Conservation (phyloP, 768 basidiomycete genomes). For the Crepidotus variabilis region DNA sequence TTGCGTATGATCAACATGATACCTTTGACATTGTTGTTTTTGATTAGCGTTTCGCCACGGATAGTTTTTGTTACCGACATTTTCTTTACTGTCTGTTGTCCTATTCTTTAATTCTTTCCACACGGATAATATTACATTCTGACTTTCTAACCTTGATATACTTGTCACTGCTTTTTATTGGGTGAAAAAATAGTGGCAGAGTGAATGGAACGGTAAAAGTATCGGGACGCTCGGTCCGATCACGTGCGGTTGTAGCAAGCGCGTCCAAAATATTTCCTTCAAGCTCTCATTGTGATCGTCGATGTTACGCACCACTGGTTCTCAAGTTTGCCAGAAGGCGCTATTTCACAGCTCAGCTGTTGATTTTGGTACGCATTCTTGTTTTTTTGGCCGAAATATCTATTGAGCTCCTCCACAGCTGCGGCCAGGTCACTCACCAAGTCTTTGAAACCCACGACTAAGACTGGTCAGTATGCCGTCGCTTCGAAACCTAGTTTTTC, state of each 20-base stretch:
- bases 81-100: neutral
- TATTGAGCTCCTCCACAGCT: neutral
- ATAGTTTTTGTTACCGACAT: neutral
- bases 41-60: slow-evolving; percentile 2
- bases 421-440: neutral
- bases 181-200: too few relatives aligned
- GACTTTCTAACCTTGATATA: too few relatives aligned
- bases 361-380: neutral
- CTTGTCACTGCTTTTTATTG: too few relatives aligned
- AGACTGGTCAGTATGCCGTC: neutral
- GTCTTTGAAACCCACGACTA: neutral
- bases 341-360: neutral
- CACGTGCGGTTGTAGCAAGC: neutral
- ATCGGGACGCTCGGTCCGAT: neutral
- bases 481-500: neutral
- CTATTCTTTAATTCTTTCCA: neutral
- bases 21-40: neutral
- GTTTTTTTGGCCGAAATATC: too few relatives aligned
- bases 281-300: neutral
- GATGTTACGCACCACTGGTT: neutral
- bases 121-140: too few relatives aligned
- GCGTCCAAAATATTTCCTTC: neutral
- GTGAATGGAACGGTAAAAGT: too few relatives aligned
- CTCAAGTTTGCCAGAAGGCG: neutral
- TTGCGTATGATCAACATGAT: slow-evolving; percentile 1